Conservation (phyloP, 73 alveolate genomes). For the Blepharisma japonicum region DNA sequence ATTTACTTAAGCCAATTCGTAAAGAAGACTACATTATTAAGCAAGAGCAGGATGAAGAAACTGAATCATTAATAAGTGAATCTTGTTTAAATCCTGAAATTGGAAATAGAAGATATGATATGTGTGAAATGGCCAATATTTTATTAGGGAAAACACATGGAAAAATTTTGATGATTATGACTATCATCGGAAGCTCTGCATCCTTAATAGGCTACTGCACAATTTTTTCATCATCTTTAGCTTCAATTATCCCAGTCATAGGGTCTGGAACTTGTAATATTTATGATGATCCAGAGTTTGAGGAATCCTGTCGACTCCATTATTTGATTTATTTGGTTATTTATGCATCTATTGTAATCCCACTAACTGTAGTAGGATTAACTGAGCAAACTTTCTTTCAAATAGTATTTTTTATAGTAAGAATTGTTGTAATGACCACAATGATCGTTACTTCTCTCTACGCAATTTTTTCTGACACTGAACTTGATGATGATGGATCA, state of each 20-base stretch:
- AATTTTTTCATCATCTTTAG: conserved; percentile 15
- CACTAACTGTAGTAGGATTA: not conserved
- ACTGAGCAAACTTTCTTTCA: conserved; percentile 5
- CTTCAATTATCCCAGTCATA: not conserved
- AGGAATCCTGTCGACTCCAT: not conserved
- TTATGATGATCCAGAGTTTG: conserved; percentile 19
- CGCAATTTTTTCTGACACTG: not conserved
- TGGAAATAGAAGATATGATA: not conserved
- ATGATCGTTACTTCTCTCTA: not conserved
- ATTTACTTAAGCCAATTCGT: not conserved
- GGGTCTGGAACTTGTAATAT: not conserved
- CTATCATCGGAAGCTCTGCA: not conserved
- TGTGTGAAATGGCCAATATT: not conserved
- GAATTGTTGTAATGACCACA: not conserved
- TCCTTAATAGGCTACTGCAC: conserved; percentile 1
- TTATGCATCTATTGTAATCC: not conserved
- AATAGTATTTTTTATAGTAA: not conserved
- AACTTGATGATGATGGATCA: conserved; percentile 13
- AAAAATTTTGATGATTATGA: not conserved
- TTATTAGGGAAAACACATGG: not conserved
- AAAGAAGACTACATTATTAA: not conserved
- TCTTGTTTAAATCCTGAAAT: not conserved
- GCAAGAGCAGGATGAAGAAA: not conserved
- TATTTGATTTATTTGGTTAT: not conserved
- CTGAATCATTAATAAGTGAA: not conserved